Conservation (phyloP, 2,329 filamentous ascomycete species). For the Fusarium sp. region DNA sequence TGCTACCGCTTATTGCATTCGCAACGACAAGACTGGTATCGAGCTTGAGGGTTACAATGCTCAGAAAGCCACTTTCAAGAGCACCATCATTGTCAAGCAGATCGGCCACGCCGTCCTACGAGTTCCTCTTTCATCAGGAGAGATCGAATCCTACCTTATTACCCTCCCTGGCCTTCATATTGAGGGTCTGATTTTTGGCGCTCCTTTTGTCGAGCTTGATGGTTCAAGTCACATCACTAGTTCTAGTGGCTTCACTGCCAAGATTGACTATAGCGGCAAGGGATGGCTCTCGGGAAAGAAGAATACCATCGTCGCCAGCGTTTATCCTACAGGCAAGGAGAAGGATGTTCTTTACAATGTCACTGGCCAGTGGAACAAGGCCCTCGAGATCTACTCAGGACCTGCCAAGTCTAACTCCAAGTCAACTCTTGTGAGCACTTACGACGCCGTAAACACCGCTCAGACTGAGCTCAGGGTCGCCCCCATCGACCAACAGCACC, state of each 20-base stretch:
- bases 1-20: slow-evolving; percentile 92
- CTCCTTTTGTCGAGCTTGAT: slow-evolving; percentile 92
- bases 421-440: slow-evolving; percentile 63
- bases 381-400: slow-evolving; percentile 79
- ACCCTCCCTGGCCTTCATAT: slow-evolving; percentile 92
- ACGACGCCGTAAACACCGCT: slow-evolving; percentile 65
- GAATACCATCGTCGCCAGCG: slow-evolving; percentile 81
- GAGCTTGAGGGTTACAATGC: slow-evolving; percentile 89
- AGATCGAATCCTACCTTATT: slow-evolving; percentile 82
- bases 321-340: slow-evolving; percentile 77
- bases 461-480: slow-evolving; percentile 76
- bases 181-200: slow-evolving; percentile 86
- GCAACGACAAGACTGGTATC: slow-evolving; percentile 85
- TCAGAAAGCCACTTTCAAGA: slow-evolving; percentile 93
- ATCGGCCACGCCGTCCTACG: slow-evolving; percentile 88
- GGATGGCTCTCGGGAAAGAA: slow-evolving; percentile 97
- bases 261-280: slow-evolving; percentile 92
- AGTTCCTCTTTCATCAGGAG: slow-evolving; percentile 61
- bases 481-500: slow-evolving; percentile 80
- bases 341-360: slow-evolving; percentile 82
- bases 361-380: slow-evolving; percentile 89
- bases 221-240: slow-evolving; percentile 85
- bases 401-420: slow-evolving; percentile 59
- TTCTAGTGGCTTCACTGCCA: slow-evolving; percentile 85
- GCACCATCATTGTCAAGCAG: slow-evolving; percentile 94